Conservation (phyloP, 306 rosid genomes). For the Glycine latifolia region DNA sequence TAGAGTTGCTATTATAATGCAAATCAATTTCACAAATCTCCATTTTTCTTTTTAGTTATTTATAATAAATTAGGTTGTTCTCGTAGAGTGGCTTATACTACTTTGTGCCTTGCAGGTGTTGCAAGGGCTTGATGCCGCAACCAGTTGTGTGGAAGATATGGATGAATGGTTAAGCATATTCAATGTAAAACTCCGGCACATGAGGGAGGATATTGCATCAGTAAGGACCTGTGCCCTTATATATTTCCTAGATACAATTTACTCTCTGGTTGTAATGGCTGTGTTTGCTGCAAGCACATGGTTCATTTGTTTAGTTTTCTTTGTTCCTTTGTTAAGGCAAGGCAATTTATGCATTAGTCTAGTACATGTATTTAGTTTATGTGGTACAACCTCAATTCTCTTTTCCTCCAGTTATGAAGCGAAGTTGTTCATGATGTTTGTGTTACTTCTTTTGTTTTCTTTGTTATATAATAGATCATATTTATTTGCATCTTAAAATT, state of each 20-base stretch:
- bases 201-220: constrained; percentile 98
- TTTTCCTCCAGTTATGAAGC: constrained; percentile 6
- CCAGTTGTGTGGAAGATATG: constrained; percentile 93
- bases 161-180: constrained; percentile 96
- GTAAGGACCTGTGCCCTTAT: constrained; percentile 56
- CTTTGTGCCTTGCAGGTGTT: constrained; percentile 68
- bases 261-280: constrained; percentile 22
- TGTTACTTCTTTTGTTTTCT: constrained; percentile 24
- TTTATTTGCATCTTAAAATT: constrained; percentile 9
- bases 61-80: not conserved
- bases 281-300: no score
- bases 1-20: constrained; percentile 32
- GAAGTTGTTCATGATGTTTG: constrained; percentile 6
- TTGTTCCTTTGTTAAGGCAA: constrained; percentile 12
- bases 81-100: not conserved
- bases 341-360: constrained; percentile 21
- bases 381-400: constrained; percentile 16
- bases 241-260: constrained; percentile 40
- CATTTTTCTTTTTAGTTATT: constrained; percentile 18
- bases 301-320: constrained; percentile 12
- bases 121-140: constrained; percentile 88
- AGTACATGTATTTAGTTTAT: constrained; percentile 15
- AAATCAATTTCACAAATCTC: constrained; percentile 5
- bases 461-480: constrained; percentile 19
- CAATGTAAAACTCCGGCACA: constrained; percentile 94